phyloP scores from a whole-genome alignment of 768 basidiomycete species.

The Lactifluus pinguis region DNA sequence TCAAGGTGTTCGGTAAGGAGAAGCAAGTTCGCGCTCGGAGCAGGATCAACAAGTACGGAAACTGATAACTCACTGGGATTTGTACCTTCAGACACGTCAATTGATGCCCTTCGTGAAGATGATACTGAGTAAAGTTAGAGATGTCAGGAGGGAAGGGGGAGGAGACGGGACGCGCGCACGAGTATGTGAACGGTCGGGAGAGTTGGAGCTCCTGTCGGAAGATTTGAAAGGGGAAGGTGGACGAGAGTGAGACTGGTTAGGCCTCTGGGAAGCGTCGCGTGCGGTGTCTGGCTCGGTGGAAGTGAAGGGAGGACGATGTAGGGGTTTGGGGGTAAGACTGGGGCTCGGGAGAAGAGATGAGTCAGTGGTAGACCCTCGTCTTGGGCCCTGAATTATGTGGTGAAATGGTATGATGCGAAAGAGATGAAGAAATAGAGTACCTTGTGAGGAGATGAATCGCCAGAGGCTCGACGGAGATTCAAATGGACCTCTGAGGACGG shows the following conservation, averaged over 20 bases:
- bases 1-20: neutral
- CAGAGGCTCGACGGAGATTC: slow-evolving; percentile 17
- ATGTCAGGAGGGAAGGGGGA: neutral
- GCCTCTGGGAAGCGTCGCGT: slow-evolving; percentile 27
- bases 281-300: slow-evolving; percentile 19
- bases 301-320: slow-evolving; percentile 17
- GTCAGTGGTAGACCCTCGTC: slow-evolving; percentile 79
- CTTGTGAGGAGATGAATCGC: slow-evolving; percentile 23
- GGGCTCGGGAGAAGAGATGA: slow-evolving; percentile 55
- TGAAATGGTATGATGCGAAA: slow-evolving; percentile 54
- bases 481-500: slow-evolving; percentile 12
- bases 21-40: neutral
- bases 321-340: slow-evolving; percentile 18
- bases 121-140: slow-evolving; percentile 9
- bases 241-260: slow-evolving; percentile 36
- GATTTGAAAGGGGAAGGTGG: slow-evolving; percentile 63
- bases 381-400: slow-evolving; percentile 70
- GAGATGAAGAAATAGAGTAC: slow-evolving; percentile 22
- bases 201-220: slow-evolving; percentile 46
- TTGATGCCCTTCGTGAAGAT: slow-evolving; percentile 9
- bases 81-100: slow-evolving; percentile 14
- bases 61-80: slow-evolving; percentile 7
- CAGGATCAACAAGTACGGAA: neutral
- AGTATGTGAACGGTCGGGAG: slow-evolving; percentile 20
- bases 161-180: slow-evolving; percentile 7